Evolutionary conservation across 1,139 yeast species (phyloP).

Genomic region (Ogataea hybrid): DNA sequence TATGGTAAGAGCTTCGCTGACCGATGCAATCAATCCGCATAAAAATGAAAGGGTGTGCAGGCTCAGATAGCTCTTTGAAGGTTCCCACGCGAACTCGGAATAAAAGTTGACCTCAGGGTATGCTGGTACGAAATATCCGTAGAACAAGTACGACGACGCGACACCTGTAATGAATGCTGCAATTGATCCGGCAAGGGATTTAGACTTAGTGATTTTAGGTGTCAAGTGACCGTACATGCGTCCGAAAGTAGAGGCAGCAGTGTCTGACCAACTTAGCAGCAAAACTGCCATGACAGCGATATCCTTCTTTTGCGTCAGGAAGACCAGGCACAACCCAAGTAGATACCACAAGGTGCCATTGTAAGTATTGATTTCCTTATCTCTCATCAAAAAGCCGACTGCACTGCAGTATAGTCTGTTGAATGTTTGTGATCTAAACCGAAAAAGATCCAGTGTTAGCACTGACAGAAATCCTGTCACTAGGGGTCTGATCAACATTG

Average conservation of each 20-base stretch:
- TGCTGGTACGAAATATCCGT: conserved; percentile 68
- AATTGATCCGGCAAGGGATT: conserved; percentile 83
- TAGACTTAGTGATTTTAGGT: conserved; percentile 68
- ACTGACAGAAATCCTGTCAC: conserved; percentile 52
- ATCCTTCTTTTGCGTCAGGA: conserved; percentile 73
- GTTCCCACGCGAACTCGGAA: conserved; percentile 59
- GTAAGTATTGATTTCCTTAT: conserved; percentile 62
- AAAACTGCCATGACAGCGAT: conserved; percentile 72
- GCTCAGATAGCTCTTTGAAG: conserved; percentile 55
- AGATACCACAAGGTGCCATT: conserved; percentile 89
- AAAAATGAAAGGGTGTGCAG: conserved; percentile 52
- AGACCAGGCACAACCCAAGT: conserved; percentile 72
- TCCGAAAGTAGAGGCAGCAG: conserved; percentile 95
- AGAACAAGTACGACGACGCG: conserved; percentile 59
- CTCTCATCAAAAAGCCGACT: conserved; percentile 83
- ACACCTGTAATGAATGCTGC: conserved; percentile 85
- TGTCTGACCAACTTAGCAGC: conserved; percentile 93
- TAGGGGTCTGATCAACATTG: conserved; percentile 59
- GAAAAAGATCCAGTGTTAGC: conserved; percentile 61
- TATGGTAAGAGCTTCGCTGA: conserved; percentile 79
- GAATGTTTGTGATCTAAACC: conserved; percentile 59
- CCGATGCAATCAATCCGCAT: conserved; percentile 79
- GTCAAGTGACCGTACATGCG: conserved; percentile 81
- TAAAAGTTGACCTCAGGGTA: conserved; percentile 48
- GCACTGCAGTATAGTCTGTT: conserved; percentile 62